Percentiles rank a stretch among this genome's conserved stretches.
Conservation (phyloP, 768 basidiomycete species). For the Pholiota microspora region DNA sequence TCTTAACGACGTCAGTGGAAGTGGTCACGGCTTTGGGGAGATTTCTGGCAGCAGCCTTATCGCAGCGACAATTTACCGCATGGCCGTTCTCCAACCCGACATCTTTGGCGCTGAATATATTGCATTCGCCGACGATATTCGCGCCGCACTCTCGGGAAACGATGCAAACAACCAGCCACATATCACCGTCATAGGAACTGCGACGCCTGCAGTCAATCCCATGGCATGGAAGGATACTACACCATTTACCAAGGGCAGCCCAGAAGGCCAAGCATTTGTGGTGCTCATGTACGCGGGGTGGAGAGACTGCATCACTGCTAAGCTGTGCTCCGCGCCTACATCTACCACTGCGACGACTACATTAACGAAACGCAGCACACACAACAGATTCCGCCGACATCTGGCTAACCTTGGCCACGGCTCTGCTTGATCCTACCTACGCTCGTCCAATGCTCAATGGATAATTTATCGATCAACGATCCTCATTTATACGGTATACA, state of each 20-base stretch:
- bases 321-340: slow-evolving; percentile 14
- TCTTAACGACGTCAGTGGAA: slow-evolving; percentile 26
- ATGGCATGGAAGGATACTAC: slow-evolving; percentile 34
- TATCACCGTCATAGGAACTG: slow-evolving; percentile 29
- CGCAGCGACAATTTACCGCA: slow-evolving; percentile 38
- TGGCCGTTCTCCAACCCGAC: slow-evolving; percentile 33
- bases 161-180: slow-evolving; percentile 25
- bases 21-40: slow-evolving; percentile 39
- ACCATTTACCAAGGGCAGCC: slow-evolving; percentile 35
- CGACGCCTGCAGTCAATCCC: slow-evolving; percentile 37
- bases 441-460: not conserved
- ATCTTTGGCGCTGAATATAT: slow-evolving; percentile 29
- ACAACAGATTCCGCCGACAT: not conserved
- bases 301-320: slow-evolving; percentile 35
- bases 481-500: not conserved
- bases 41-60: slow-evolving; percentile 40
- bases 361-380: not conserved
- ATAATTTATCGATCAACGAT: not conserved
- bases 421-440: not conserved
- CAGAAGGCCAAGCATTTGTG: slow-evolving; percentile 40
- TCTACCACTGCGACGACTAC: not conserved
- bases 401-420: not conserved
- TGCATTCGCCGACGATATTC: slow-evolving; percentile 34
- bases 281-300: slow-evolving; percentile 40
- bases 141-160: slow-evolving; percentile 25